phyloP scores from a whole-genome alignment of 1,139 yeast species.

The Pneumocystis murina region DNA sequence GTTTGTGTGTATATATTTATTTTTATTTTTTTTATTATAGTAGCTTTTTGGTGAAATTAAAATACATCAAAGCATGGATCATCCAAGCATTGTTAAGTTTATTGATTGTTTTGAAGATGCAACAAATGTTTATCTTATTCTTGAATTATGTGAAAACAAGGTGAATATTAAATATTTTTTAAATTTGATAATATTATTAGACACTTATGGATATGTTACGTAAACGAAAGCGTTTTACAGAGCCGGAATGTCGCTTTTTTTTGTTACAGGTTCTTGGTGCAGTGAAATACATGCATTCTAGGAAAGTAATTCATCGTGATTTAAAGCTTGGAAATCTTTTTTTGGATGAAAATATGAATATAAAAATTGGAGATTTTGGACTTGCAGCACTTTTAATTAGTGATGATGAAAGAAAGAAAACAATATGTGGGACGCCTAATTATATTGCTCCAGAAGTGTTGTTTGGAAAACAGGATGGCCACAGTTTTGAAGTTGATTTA shows the following conservation, averaged over 20 bases:
- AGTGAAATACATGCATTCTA: constrained; percentile 59
- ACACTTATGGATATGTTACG: constrained; percentile 85
- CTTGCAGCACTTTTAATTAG: constrained; percentile 89
- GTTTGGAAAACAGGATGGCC: constrained; percentile 59
- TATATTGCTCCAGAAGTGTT: constrained; percentile 98
- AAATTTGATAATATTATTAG: constrained; percentile 25
- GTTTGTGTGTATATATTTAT: constrained; percentile 20
- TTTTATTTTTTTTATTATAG: not conserved
- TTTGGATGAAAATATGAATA: constrained; percentile 58
- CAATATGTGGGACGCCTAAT: constrained; percentile 89
- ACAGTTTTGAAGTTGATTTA: constrained; percentile 89
- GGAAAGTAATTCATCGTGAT: constrained; percentile 82
- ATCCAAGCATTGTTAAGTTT: constrained; percentile 79
- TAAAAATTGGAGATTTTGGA: constrained; percentile 93
- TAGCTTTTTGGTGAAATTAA: constrained; percentile 68
- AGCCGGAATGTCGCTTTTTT: constrained; percentile 81
- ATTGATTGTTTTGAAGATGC: constrained; percentile 93
- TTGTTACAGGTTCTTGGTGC: constrained; percentile 93
- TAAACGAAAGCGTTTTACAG: constrained; percentile 65
- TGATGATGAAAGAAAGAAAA: constrained; percentile 77
- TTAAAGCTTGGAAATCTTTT: constrained; percentile 86
- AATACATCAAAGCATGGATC: constrained; percentile 81
- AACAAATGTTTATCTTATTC: constrained; percentile 74
- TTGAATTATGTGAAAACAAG: constrained; percentile 80
- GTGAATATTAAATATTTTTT: not conserved